A percentile compares a stretch with the other conserved stretches of the same genome.
Evolutionary conservation across 495 filamentous ascomycete species (phyloP).

Genomic region (Penicilliopsis zonata): DNA sequence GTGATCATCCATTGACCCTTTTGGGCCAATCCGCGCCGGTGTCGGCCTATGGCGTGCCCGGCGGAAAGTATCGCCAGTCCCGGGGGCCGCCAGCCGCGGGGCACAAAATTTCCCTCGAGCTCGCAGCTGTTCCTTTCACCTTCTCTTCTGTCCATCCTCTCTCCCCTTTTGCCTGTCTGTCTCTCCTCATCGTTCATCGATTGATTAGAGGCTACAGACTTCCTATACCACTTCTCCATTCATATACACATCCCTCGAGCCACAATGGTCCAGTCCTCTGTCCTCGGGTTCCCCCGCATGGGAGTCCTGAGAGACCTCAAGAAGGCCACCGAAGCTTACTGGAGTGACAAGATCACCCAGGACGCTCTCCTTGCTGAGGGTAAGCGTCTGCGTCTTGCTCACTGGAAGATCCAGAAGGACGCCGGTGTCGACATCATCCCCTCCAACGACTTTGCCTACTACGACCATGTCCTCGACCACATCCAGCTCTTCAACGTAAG

Average conservation of each 20-base stretch:
- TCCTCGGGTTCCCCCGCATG: slow-evolving; percentile 88
- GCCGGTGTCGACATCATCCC: slow-evolving; percentile 94
- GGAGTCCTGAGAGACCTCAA: slow-evolving; percentile 97
- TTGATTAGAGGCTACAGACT: slow-evolving; percentile 7
- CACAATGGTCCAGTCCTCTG: slow-evolving; percentile 74
- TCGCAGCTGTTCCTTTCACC: no score
- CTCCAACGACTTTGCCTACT: slow-evolving; percentile 98
- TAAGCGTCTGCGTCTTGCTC: slow-evolving; percentile 87
- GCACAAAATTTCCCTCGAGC: no score
- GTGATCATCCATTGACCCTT: no score
- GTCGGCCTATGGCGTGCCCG: no score
- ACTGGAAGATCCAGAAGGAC: slow-evolving; percentile 99
- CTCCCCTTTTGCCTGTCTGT: slow-evolving; percentile 3
- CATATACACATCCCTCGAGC: slow-evolving; percentile 28
- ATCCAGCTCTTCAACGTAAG: slow-evolving; percentile 95
- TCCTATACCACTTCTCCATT: slow-evolving; percentile 8
- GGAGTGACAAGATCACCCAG: slow-evolving; percentile 85
- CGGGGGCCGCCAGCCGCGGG: no score
- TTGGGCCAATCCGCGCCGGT: no score
- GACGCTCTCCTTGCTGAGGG: slow-evolving; percentile 82
- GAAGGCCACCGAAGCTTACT: slow-evolving; percentile 98
- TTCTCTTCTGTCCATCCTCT: slow-evolving; percentile 4
- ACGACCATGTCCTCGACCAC: slow-evolving; percentile 97
- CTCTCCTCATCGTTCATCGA: slow-evolving; percentile 1
- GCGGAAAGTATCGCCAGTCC: no score